These are phyloP conservation scores for Boletus sp. DNA, from an alignment of 768 basidiomycete genomes.

Conservation along the genomic window DNA sequence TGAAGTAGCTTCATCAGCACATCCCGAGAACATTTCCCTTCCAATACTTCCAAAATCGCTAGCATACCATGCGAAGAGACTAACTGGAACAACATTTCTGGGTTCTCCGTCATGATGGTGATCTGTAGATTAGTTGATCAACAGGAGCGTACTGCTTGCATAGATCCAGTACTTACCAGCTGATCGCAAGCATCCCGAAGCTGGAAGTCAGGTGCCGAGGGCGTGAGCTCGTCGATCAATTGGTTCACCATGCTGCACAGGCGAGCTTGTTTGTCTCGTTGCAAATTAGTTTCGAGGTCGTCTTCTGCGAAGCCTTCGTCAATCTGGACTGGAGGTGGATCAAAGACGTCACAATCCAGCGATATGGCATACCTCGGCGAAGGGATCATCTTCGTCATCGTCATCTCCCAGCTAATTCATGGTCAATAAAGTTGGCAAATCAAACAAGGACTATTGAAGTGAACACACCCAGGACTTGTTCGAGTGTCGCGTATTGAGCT, in stretches of 20 bases:
- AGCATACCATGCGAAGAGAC: conserved; percentile 94
- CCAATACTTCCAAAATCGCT: conserved; percentile 90
- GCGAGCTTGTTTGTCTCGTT: conserved; percentile 91
- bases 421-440: not conserved
- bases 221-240: conserved; percentile 83
- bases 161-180: conserved; percentile 51
- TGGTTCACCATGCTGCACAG: conserved; percentile 78
- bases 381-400: conserved; percentile 92
- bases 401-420: conserved; percentile 68
- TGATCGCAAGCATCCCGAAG: conserved; percentile 85
- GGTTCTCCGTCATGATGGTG: conserved; percentile 69
- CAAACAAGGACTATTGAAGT: conserved; percentile 6
- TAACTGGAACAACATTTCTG: conserved; percentile 85
- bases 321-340: conserved; percentile 48
- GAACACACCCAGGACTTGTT: conserved; percentile 81
- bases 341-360: not conserved
- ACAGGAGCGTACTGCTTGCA: not conserved
- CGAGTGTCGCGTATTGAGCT: conserved; percentile 82
- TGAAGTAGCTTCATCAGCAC: conserved; percentile 82
- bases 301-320: conserved; percentile 92
- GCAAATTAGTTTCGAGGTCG: conserved; percentile 87
- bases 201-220: conserved; percentile 78
- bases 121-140: conserved; percentile 46
- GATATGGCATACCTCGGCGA: conserved; percentile 68
- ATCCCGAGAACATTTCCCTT: conserved; percentile 82